Percentiles rank a stretch among this genome's conserved stretches.
These are phyloP conservation scores for Argentina anserina DNA, from an alignment of 306 rosid species.

Conservation along the genomic window DNA sequence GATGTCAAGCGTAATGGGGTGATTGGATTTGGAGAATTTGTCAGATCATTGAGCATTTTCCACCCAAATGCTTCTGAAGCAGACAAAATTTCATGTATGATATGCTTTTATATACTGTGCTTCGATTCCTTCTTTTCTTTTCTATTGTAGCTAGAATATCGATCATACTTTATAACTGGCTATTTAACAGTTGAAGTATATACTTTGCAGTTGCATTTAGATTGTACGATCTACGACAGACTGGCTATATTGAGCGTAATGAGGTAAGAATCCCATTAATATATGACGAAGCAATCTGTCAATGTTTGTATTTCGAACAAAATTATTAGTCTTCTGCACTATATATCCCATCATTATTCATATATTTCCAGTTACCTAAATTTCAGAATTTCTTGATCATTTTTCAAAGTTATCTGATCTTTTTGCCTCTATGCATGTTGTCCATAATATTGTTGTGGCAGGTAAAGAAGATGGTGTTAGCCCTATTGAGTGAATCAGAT, in stretches of 20 bases:
- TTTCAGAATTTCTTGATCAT: background rate
- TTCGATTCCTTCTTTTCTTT: background rate
- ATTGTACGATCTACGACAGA: slow-evolving; percentile 61
- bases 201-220: slow-evolving; percentile 60
- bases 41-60: slow-evolving; percentile 67
- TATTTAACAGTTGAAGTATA: slow-evolving; percentile 10
- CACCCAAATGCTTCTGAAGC: slow-evolving; percentile 59
- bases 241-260: slow-evolving; percentile 51
- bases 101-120: background rate
- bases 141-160: too few relatives aligned
- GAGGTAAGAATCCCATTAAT: slow-evolving; percentile 35
- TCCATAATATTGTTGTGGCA: slow-evolving; percentile 17
- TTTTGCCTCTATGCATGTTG: slow-evolving; percentile 4
- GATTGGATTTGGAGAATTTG: slow-evolving; percentile 74
- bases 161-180: background rate
- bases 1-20: slow-evolving; percentile 61
- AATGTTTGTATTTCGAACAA: background rate
- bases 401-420: background rate
- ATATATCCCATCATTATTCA: background rate
- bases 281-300: background rate
- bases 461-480: slow-evolving; percentile 81
- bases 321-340: background rate
- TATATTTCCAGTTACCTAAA: background rate
- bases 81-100: slow-evolving; percentile 62
- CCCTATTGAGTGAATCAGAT: slow-evolving; percentile 56